Percentiles rank a stretch among this genome's conserved stretches.
These are phyloP conservation scores for Leccinum subfulvum DNA, from an alignment of 1,284 basidiomycete species.

Conservation along the genomic window DNA sequence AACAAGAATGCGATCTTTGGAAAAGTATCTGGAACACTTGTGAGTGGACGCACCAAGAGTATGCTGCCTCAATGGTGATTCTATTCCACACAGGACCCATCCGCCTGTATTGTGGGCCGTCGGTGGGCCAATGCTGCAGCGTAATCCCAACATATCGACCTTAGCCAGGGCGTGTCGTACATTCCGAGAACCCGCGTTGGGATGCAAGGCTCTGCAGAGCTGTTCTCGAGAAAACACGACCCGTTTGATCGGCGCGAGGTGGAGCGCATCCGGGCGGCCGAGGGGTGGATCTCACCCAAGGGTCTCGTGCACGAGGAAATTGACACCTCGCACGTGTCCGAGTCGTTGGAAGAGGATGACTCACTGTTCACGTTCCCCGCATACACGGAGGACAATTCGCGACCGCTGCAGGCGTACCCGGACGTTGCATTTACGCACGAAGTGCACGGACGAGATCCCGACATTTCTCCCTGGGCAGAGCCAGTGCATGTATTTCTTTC, in stretches of 20 bases:
- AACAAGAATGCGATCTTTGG: not conserved
- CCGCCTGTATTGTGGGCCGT: too few relatives aligned
- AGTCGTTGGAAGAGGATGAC: too few relatives aligned
- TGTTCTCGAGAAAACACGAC: conserved; percentile 84
- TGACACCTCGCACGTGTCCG: conserved; percentile 63
- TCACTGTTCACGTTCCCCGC: too few relatives aligned
- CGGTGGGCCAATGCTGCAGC: too few relatives aligned
- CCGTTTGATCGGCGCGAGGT: conserved; percentile 89
- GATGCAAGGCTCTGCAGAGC: conserved; percentile 72
- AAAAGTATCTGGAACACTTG: not conserved
- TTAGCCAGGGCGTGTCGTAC: too few relatives aligned
- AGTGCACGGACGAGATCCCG: conserved; percentile 2
- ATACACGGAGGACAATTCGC: too few relatives aligned
- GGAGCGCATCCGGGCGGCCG: conserved; percentile 83
- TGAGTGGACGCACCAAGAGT: not conserved
- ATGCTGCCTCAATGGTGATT: not conserved
- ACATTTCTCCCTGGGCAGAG: conserved; percentile 28
- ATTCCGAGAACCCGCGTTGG: too few relatives aligned
- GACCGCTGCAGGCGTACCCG: conserved; percentile 1
- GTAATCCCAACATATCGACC: too few relatives aligned
- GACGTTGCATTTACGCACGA: conserved; percentile 6
- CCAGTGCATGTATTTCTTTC: not conserved
- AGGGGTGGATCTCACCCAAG: conserved; percentile 95
- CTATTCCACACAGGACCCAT: not conserved
- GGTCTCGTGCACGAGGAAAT: conserved; percentile 93